Base-by-base conservation (phyloP, 768 basidiomycete genomes). In the Calocybe gangraenosa region DNA sequence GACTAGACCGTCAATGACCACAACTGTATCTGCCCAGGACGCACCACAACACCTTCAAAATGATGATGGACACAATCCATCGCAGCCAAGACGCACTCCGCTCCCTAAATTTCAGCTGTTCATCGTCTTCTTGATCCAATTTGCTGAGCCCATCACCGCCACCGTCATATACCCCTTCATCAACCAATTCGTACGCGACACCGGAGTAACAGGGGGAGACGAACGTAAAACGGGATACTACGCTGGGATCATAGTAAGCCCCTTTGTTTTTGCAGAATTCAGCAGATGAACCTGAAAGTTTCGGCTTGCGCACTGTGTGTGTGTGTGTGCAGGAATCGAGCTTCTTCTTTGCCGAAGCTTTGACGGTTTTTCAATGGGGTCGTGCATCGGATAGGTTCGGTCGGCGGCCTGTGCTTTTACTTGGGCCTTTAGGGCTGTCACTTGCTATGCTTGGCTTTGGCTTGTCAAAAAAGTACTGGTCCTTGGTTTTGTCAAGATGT, bases 221-320 rank as follows among this genome's bases (percentile, higher is more conserved):
- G 73, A 74, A 49, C 58, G 54, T 3, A 69, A 66, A 48, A 71
- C 67, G 3, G 74, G 75, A 2, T 76, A 74, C 52, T 77, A 71
- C 54, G 74, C 71, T 34, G 75, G 74, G 3, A 47, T 74, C 21
- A 68, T 76, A 22, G 75, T 74, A 44, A 50, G 65, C 1, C 6
- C 9, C 7, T n/a, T 21, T n/a, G 9, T 1, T 15, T 3, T 20
- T 28, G 6, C 6, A 38, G n/a, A 13, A 37, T 35, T 35, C 34
- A n/a, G 34, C 5, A 35, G 6, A 14, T 18, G 7, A 35, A 14
- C 8, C 14, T 31, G n/a, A 31, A 31, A 31, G 30, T 31, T 31
- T 8, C 30, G n/a, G n/a, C n/a, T n/a, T n/a, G n/a, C n/a, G n/a
- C n/a, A n/a, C n/a, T n/a, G n/a, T n/a, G n/a, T n/a, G n/a, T n/a